A percentile compares a stretch with the other conserved stretches of the same genome.
Evolutionary conservation across 1,284 basidiomycete species (phyloP).

Genomic region (Tremellales sp.): DNA sequence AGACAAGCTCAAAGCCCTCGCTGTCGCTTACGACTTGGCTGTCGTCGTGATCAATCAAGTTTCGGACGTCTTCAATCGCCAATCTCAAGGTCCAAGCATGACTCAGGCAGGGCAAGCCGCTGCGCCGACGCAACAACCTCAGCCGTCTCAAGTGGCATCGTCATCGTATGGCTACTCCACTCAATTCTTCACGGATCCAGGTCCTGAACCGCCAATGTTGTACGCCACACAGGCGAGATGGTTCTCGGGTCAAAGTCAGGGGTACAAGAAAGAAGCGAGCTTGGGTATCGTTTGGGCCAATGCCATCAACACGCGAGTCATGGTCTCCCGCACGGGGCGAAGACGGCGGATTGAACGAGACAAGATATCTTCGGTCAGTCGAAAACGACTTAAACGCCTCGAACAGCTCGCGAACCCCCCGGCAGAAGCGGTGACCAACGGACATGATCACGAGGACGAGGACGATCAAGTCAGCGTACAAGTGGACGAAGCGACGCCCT

Average conservation of each 20-base stretch:
- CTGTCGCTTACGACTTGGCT: constrained; percentile 61
- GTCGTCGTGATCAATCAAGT: constrained; percentile 83
- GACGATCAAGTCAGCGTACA: constrained; percentile 5
- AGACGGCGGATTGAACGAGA: constrained; percentile 55
- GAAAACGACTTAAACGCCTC: constrained; percentile 1
- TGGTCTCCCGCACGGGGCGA: constrained; percentile 71
- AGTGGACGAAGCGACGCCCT: constrained; percentile 24
- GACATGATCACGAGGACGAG: neutral
- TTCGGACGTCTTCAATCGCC: constrained; percentile 60
- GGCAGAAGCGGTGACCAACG: neutral
- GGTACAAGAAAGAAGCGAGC: constrained; percentile 65
- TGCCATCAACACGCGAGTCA: constrained; percentile 74
- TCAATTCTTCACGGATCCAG: constrained; percentile 15
- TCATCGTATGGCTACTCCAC: constrained; percentile 7
- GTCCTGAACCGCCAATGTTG: constrained; percentile 42
- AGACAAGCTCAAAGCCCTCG: constrained; percentile 63
- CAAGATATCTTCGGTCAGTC: constrained; percentile 12
- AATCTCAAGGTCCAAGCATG: constrained; percentile 1
- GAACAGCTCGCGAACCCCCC: neutral
- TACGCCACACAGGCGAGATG: constrained; percentile 72
- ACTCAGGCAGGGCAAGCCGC: constrained; percentile 3
- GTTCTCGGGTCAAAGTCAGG: constrained; percentile 62
- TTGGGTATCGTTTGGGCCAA: constrained; percentile 89
- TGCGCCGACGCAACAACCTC: neutral
- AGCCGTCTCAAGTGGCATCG: constrained; percentile 1